These are phyloP conservation scores for Cinnamomum chago DNA, from an alignment of 164 flowering plant genomes.

Conservation along the genomic window DNA sequence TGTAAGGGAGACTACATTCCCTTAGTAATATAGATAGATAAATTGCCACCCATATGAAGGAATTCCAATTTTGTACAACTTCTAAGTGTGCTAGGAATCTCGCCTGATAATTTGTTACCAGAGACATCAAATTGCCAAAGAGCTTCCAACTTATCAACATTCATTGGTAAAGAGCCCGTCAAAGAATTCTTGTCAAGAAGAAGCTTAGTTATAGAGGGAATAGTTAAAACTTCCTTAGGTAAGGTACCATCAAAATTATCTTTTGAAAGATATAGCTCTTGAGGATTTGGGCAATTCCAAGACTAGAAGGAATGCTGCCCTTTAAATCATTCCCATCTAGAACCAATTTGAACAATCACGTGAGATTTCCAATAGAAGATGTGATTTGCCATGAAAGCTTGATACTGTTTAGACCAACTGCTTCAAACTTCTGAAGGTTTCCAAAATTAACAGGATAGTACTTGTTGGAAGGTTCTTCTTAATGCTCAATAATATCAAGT, in stretches of 20 bases:
- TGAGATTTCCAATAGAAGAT: neutral
- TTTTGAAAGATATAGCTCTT: neutral
- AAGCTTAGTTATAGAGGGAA: neutral
- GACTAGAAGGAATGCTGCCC: slow-evolving; percentile 1
- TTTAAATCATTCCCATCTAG: neutral
- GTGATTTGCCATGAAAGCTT: neutral
- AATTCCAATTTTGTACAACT: slow-evolving; percentile 5
- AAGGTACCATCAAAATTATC: neutral
- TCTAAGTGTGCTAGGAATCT: slow-evolving; percentile 10
- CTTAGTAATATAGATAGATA: too few relatives aligned
- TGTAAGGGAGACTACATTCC: too few relatives aligned
- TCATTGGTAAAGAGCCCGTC: slow-evolving; percentile 5
- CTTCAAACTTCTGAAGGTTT: neutral
- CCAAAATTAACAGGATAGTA: slow-evolving; percentile 6
- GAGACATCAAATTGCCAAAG: slow-evolving; percentile 4
- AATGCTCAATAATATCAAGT: neutral
- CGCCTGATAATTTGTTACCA: slow-evolving; percentile 8
- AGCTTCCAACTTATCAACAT: slow-evolving; percentile 9
- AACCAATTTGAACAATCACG: neutral
- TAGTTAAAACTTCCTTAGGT: neutral
- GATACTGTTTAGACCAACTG: neutral
- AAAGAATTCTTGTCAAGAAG: neutral
- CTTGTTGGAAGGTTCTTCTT: neutral
- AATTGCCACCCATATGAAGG: slow-evolving; percentile 11
- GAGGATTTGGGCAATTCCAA: neutral